These are phyloP conservation scores for Vitis riparia DNA, from an alignment of 164 flowering plant species.

Conservation along the genomic window DNA sequence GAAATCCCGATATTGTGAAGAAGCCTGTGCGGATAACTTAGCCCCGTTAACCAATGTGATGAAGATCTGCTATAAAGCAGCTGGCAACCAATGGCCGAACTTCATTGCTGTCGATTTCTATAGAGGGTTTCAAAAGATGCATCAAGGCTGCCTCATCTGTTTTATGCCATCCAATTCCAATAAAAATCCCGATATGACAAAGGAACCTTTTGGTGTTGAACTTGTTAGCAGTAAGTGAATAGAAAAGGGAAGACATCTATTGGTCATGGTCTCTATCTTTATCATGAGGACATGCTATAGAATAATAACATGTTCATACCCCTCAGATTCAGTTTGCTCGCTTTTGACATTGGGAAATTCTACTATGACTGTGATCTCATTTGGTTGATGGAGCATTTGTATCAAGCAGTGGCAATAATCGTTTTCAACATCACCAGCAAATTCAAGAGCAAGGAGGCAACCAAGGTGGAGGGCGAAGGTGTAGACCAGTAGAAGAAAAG, in stretches of 20 bases:
- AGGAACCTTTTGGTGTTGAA: too few species aligned
- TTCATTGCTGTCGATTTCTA: slow-evolving; percentile 54
- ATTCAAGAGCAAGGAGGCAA: slow-evolving; percentile 43
- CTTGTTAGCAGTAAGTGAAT: too few species aligned
- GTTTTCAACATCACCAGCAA: slow-evolving; percentile 44
- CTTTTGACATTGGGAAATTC: too few species aligned
- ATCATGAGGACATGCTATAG: too few species aligned
- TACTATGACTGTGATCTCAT: too few species aligned
- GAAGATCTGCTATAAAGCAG: slow-evolving; percentile 37
- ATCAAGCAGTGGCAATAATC: slow-evolving; percentile 27
- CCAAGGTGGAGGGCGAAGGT: slow-evolving; percentile 61
- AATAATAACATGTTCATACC: too few species aligned
- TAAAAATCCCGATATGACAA: too few species aligned
- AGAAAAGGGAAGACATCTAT: too few species aligned
- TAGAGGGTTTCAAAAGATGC: neutral
- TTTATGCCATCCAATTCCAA: too few species aligned
- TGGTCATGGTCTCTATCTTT: too few species aligned
- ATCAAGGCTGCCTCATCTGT: too few species aligned
- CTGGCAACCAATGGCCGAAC: slow-evolving; percentile 49
- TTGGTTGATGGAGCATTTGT: slow-evolving; percentile 29
- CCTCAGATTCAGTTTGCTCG: too few species aligned
- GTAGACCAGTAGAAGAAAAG: slow-evolving; percentile 89
- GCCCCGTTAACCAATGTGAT: slow-evolving; percentile 33
- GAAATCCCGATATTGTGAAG: neutral
- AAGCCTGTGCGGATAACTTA: slow-evolving; percentile 37